Percentiles rank a stretch among this genome's conserved stretches.
Conservation (phyloP, 257 asterid species). For the Henckelia pumila region DNA sequence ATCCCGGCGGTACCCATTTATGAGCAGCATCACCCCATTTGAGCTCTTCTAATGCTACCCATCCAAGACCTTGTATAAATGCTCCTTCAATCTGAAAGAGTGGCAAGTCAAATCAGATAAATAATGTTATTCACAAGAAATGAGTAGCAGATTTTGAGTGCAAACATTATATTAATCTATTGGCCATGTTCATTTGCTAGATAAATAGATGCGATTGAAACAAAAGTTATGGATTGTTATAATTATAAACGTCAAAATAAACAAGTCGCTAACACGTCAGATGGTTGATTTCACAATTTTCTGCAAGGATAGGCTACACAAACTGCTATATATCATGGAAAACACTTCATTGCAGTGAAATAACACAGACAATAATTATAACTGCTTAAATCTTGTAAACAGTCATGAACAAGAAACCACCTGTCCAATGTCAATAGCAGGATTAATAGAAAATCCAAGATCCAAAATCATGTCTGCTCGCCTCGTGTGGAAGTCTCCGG, state of each 20-base stretch:
- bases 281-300: no score
- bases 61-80: slow-evolving; percentile 90
- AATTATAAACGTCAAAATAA: neutral
- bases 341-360: neutral
- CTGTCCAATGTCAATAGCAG: slow-evolving; percentile 97
- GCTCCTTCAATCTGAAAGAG: slow-evolving; percentile 85
- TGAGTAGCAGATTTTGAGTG: neutral
- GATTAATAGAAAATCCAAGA: slow-evolving; percentile 89
- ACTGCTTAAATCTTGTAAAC: slow-evolving; percentile 8
- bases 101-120: slow-evolving; percentile 13
- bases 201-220: neutral
- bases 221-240: neutral
- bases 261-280: no score
- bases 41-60: slow-evolving; percentile 92
- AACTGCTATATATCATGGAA: neutral
- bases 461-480: slow-evolving; percentile 75
- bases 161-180: neutral
- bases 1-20: slow-evolving; percentile 81
- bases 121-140: slow-evolving; percentile 8
- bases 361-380: slow-evolving; percentile 4
- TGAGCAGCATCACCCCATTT: slow-evolving; percentile 96
- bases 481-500: slow-evolving; percentile 92
- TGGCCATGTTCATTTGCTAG: neutral
- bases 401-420: slow-evolving; percentile 30
- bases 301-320: neutral